Conservation (phyloP, 805 yeast genomes). For the Sungouiella thailandica region DNA sequence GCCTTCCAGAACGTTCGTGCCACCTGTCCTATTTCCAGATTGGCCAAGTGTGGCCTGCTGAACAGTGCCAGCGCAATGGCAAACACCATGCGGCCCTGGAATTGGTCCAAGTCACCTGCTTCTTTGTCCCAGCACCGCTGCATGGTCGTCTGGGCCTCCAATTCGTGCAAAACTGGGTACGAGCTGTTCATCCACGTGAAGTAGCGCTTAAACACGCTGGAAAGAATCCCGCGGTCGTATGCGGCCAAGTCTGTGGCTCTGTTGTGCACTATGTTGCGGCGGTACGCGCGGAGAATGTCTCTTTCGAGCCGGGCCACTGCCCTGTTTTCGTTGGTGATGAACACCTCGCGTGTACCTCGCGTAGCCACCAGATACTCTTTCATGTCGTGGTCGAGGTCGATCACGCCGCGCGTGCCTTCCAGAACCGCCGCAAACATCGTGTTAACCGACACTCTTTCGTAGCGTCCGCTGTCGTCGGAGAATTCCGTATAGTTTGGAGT, state of each 20-base stretch:
- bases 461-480: background rate
- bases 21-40: background rate
- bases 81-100: background rate
- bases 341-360: background rate
- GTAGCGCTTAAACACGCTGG: background rate
- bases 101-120: background rate
- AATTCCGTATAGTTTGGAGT: background rate
- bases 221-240: background rate
- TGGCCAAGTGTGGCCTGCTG: background rate
- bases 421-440: background rate
- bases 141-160: background rate
- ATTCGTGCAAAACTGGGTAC: background rate
- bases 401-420: too few relatives aligned
- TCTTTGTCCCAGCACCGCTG: background rate
- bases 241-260: background rate
- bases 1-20: background rate
- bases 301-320: background rate
- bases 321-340: background rate
- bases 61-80: background rate
- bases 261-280: background rate
- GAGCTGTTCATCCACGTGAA: background rate
- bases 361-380: background rate
- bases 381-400: background rate
- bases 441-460: background rate
- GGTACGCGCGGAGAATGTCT: background rate